Conservation (phyloP, 2,329 filamentous ascomycete species). For the Phaeosphaeria sp. region DNA sequence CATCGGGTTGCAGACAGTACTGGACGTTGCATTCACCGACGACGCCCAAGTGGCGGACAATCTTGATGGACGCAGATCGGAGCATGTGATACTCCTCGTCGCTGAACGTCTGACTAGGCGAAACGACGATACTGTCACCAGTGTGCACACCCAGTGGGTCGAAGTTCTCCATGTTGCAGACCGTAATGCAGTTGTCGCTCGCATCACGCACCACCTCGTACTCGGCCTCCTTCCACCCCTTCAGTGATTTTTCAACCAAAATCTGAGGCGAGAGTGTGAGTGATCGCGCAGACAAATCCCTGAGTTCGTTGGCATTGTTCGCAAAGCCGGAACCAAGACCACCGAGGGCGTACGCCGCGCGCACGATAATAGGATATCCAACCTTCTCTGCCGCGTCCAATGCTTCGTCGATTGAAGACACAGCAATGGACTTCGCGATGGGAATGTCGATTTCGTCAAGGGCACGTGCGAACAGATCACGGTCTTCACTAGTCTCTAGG, state of each 20-base stretch:
- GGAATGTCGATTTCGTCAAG: slow-evolving; percentile 97
- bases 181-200: slow-evolving; percentile 98
- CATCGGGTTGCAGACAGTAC: slow-evolving; percentile 95
- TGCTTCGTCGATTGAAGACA: slow-evolving; percentile 89
- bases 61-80: slow-evolving; percentile 95
- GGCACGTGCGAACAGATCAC: slow-evolving; percentile 94
- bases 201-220: slow-evolving; percentile 98
- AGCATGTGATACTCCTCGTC: slow-evolving; percentile 99
- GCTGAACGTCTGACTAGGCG: slow-evolving; percentile 93
- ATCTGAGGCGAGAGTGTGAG: slow-evolving; percentile 95
- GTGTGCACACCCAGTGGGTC: slow-evolving; percentile 97
- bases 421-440: slow-evolving; percentile 94
- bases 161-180: slow-evolving; percentile 99
- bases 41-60: slow-evolving; percentile 94
- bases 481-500: slow-evolving; percentile 91
- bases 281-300: slow-evolving; percentile 90
- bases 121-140: slow-evolving; percentile 97
- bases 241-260: slow-evolving; percentile 96
- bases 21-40: slow-evolving; percentile 99
- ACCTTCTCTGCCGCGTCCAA: slow-evolving; percentile 84
- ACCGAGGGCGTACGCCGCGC: slow-evolving; percentile 94
- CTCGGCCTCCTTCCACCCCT: slow-evolving; percentile 99
- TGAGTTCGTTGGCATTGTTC: slow-evolving; percentile 89
- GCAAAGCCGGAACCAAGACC: slow-evolving; percentile 97
- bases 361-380: slow-evolving; percentile 97